Conservation (phyloP, 2,329 filamentous ascomycete species). For the Paecilomyces dactylethromorphus region DNA sequence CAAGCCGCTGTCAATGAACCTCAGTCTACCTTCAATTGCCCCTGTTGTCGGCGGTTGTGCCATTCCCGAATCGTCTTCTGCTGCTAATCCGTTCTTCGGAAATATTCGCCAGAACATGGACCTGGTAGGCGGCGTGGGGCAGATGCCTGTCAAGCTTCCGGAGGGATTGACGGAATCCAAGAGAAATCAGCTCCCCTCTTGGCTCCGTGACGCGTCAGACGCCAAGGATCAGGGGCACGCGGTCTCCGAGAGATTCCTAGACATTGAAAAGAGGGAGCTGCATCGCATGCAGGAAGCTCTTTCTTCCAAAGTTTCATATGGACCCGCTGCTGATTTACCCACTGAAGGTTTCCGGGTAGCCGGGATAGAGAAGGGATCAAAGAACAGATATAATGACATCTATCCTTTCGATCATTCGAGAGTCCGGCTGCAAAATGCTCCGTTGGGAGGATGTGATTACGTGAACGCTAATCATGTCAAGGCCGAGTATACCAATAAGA, state of each 20-base stretch:
- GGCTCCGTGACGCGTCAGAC: constrained; percentile 66
- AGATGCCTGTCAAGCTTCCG: constrained; percentile 59
- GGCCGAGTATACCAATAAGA: constrained; percentile 74
- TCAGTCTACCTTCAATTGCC: constrained; percentile 51
- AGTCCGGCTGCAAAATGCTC: constrained; percentile 67
- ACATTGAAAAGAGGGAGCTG: constrained; percentile 79
- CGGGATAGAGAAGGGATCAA: constrained; percentile 87
- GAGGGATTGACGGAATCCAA: constrained; percentile 41
- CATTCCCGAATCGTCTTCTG: constrained; percentile 61
- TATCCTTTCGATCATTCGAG: constrained; percentile 91
- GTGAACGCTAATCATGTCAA: constrained; percentile 89
- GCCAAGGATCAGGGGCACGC: constrained; percentile 66
- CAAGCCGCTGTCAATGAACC: constrained; percentile 47
- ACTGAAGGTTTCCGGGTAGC: constrained; percentile 63
- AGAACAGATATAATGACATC: constrained; percentile 98
- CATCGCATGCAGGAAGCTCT: constrained; percentile 84
- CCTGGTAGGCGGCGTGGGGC: constrained; percentile 84
- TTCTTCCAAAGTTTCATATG: constrained; percentile 54
- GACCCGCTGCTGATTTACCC: constrained; percentile 36
- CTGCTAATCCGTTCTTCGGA: constrained; percentile 82
- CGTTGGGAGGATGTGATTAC: constrained; percentile 73
- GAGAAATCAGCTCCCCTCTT: constrained; percentile 58
- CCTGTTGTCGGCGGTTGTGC: constrained; percentile 86
- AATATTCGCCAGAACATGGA: constrained; percentile 98
- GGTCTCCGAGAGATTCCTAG: constrained; percentile 76